phyloP scores from a whole-genome alignment of 305 asterid species.

The Nicotiana rustica region DNA sequence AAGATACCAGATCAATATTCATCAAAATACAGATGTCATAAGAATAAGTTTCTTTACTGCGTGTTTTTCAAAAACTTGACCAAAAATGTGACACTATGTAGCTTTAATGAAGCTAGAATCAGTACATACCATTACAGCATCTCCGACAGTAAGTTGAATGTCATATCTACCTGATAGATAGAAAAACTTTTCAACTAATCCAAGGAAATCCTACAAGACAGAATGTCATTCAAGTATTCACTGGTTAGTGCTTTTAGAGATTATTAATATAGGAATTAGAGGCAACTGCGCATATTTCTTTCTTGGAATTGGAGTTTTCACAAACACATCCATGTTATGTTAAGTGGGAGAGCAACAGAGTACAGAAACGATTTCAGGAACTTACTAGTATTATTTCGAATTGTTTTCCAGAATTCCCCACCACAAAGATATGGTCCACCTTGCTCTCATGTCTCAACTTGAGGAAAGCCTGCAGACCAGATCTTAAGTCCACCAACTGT shows the following conservation, averaged over 20 bases:
- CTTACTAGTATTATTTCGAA: constrained; percentile 80
- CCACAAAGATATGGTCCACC: constrained; percentile 88
- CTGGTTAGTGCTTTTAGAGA: neutral
- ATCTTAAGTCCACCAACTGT: constrained; percentile 28
- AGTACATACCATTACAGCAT: constrained; percentile 75
- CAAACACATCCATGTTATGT: constrained; percentile 6
- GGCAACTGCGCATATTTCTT: neutral
- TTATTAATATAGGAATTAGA: neutral
- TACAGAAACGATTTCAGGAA: constrained; percentile 32
- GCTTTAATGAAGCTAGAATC: constrained; percentile 17
- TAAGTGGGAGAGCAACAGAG: neutral
- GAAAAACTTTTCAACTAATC: constrained; percentile 89
- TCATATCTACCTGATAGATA: constrained; percentile 88
- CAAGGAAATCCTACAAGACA: constrained; percentile 89
- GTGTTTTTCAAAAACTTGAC: neutral
- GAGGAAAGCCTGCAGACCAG: constrained; percentile 78
- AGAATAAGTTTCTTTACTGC: neutral
- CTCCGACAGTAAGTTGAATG: constrained; percentile 91
- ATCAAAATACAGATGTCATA: neutral
- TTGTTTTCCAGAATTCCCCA: constrained; percentile 72
- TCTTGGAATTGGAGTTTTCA: constrained; percentile 13
- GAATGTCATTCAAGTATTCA: constrained; percentile 35
- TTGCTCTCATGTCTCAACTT: constrained; percentile 83
- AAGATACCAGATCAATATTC: constrained; percentile 2
- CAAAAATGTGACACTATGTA: neutral